Conservation (phyloP, 2,329 filamentous ascomycete species). For the Arthrobotrys entomopaga region DNA sequence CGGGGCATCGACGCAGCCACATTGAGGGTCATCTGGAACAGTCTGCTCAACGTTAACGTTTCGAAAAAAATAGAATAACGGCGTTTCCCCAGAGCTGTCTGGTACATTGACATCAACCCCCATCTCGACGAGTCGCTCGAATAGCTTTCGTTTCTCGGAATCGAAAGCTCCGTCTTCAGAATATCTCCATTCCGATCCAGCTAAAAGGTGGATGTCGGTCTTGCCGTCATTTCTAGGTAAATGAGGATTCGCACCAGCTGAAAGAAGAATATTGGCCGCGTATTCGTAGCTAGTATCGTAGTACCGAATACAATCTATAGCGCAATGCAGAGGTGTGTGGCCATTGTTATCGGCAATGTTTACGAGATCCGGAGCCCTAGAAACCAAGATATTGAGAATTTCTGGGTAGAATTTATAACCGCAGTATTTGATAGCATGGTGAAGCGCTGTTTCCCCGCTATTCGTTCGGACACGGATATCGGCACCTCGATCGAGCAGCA, state of each 20-base stretch:
- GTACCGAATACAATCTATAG: background rate
- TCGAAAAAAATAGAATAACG: conserved; percentile 21
- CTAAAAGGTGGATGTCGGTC: background rate
- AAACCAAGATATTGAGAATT: background rate
- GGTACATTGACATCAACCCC: conserved; percentile 16
- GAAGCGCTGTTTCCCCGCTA: conserved; percentile 8
- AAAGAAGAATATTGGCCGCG: conserved; percentile 17
- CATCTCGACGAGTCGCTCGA: conserved; percentile 17
- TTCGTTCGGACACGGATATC: conserved; percentile 9
- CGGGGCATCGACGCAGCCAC: too few relatives aligned
- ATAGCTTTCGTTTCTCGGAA: conserved; percentile 13
- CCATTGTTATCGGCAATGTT: conserved; percentile 5
- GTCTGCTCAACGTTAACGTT: background rate
- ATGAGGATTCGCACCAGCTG: conserved; percentile 15
- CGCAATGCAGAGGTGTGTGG: conserved; percentile 5
- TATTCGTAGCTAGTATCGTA: background rate
- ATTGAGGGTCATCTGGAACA: background rate
- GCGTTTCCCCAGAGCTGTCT: conserved; percentile 13
- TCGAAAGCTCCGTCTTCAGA: conserved; percentile 8
- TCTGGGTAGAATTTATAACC: background rate
- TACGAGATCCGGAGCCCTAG: conserved; percentile 17
- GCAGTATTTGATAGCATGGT: background rate
- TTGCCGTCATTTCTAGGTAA: background rate
- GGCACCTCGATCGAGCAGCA: conserved; percentile 16
- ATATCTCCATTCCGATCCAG: background rate